Base-by-base conservation (phyloP, 1,139 yeast genomes). In the Keqinozyma sinolaborantium region DNA sequence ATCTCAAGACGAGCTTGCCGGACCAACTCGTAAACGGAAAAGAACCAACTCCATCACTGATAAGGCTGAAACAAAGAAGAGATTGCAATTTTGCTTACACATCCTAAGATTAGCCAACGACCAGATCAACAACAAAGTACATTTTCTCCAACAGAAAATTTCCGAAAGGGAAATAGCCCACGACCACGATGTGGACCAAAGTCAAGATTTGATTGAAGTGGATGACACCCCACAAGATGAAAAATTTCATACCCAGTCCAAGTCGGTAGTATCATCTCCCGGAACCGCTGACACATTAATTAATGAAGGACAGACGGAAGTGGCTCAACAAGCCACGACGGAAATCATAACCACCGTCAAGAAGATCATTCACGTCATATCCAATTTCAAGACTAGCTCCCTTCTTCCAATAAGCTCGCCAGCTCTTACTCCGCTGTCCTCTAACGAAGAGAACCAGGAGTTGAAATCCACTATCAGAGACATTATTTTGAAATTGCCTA, bases 281-380 rank as follows among this genome's bases (percentile, higher is more conserved):
- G 26, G 32, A 18, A 28, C 29, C 4, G 24, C 30, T 4, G 30
- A 25, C 11, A 14, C 10, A 33, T 16, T 18, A 20, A 12, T 18
- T 12, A 14, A 23, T n/a, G n/a, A 32, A 34, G 30, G 23, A 31
- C 14, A 38, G 30, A 31, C 38, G 16, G 38, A 36, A 24, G 56
- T 50, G n/a, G 58, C 60, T 2, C 60, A 56, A 31, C 72, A 77
- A 38, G 70, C 92, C 28, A 84, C 85, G 45, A 76, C 79, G 40
- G 98, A 92, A 48, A 86, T 92, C 25, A 81, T 90, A 6, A 74
- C 84, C 4, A 92, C 97, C 0, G 90, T 92, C 16, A 85, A 87
- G 54, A 90, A 88, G 53, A 87, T 90, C 31, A 88, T 90, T 26
- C 78, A 80, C 26, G 77, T 92, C 25, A 83, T 92, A 10, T 85